A percentile compares a stretch with the other conserved stretches of the same genome.
These are phyloP conservation scores for Brassica rapa DNA, from an alignment of 345 rosid genomes.

Conservation along the genomic window DNA sequence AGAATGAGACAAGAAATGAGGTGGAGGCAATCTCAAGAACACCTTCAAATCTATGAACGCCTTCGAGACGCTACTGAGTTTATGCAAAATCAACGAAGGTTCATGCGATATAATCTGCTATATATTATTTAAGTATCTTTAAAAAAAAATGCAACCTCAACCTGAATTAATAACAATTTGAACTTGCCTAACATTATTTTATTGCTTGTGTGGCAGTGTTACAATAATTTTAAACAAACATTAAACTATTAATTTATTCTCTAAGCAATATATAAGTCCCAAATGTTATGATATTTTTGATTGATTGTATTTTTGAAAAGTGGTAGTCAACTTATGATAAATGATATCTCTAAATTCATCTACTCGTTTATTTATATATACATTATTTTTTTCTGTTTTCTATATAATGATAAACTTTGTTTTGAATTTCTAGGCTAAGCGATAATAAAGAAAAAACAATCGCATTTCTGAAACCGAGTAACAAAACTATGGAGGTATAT, in stretches of 20 bases:
- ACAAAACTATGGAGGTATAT: slow-evolving; percentile 1
- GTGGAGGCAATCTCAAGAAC: neutral
- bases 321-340: neutral
- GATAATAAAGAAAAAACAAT: neutral
- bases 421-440: neutral
- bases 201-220: too few species aligned
- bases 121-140: neutral
- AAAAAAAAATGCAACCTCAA: neutral
- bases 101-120: neutral
- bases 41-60: slow-evolving; percentile 12
- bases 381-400: neutral
- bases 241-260: too few species aligned
- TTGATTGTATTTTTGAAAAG: neutral
- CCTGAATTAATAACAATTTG: neutral
- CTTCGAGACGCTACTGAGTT: neutral
- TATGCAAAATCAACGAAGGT: slow-evolving; percentile 15
- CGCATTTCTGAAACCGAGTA: neutral
- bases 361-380: neutral
- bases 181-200: too few species aligned
- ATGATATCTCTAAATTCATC: neutral
- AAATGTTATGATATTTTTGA: neutral
- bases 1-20: neutral
- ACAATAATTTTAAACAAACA: too few species aligned
- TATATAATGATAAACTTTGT: neutral
- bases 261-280: neutral